Base-by-base conservation (phyloP, 1,139 yeast genomes). In the Wickerhamiella pararugosa region DNA sequence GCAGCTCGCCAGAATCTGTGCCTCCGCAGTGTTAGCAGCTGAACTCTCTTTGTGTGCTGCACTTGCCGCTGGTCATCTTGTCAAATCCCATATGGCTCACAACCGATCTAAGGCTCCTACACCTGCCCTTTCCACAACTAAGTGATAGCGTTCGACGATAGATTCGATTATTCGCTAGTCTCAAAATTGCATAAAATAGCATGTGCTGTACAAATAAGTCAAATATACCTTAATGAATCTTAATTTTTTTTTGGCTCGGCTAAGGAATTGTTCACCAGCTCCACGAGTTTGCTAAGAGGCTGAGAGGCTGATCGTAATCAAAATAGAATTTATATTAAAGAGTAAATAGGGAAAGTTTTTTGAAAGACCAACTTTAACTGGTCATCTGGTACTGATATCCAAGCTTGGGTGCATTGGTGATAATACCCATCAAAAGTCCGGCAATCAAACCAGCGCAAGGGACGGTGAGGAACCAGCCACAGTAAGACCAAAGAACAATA, bases 11-110 rank as follows among this genome's bases (percentile, higher is more conserved):
- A 76, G 79, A 57, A 74, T 90, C 48, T 86, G 92, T 46, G 98
- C 98, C 1, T 77, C 93, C 41, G 87, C 93, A 34, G 98, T 92
- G 30, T 74, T 92, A 56, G 96, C 98, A 0, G 97, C 95, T 39
- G 99, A 92, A 62, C 71, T 92, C 46, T 87, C 97, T 3, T 72
- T 92, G 53, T 79, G 94, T 63, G 73, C 95, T 40, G 97, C 98
- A 1, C 73, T 90, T 53, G 97, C 98, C 5, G 97, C 97, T 35
- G 99, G 99, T 42, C 99, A 92, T 64, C 73, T 92, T 54, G 99
- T 92, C 38, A 94, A 86, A 67, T 81, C 94, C 50, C 99, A 92
- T 63, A 92, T 92, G 98, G 79, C 77, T 47, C 96, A 81, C 60
- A 92, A 92, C 68, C 79, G 97, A 62, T 70, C 75, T 45, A 76